phyloP scores from a whole-genome alignment of 2,329 filamentous ascomycete species.

The Pyrenochaeta sp. region DNA sequence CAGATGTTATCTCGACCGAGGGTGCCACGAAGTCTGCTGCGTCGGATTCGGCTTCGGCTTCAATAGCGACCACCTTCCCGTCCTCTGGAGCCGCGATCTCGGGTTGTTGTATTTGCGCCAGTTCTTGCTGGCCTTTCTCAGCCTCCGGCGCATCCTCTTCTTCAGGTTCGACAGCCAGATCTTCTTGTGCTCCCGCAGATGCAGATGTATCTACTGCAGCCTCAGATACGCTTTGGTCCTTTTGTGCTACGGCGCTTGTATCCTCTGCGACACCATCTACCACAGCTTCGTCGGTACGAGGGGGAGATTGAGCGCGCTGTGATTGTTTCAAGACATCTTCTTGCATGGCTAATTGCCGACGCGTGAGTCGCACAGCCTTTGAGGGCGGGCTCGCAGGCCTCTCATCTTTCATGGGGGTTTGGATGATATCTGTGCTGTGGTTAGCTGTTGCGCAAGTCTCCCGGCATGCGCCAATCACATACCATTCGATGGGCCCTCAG shows the following conservation, averaged over 20 bases:
- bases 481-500: slow-evolving; percentile 24
- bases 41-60: slow-evolving; percentile 2
- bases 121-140: no score
- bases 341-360: slow-evolving; percentile 44
- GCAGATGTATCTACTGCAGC: no score
- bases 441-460: no score
- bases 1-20: slow-evolving; percentile 27
- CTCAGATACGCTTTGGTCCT: no score
- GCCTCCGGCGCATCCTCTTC: no score
- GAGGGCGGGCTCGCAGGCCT: slow-evolving; percentile 32
- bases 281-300: slow-evolving; percentile 12
- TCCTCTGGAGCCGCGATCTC: slow-evolving; percentile 1
- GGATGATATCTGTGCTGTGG: slow-evolving; percentile 31
- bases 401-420: slow-evolving; percentile 27
- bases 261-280: slow-evolving; percentile 14
- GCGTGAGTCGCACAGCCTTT: slow-evolving; percentile 41
- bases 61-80: slow-evolving; percentile 6
- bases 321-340: slow-evolving; percentile 39
- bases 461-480: slow-evolving; percentile 21
- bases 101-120: slow-evolving; percentile 1
- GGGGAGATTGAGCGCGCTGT: slow-evolving; percentile 19
- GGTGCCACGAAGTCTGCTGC: slow-evolving; percentile 15
- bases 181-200: no score
- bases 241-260: slow-evolving; percentile 6
- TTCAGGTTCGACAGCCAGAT: not conserved